Percentiles rank a stretch among this genome's conserved stretches.
These are phyloP conservation scores for Sphagnum tenellum DNA, from an alignment of 225 moss, liverwort and hornwort species.

Conservation along the genomic window DNA sequence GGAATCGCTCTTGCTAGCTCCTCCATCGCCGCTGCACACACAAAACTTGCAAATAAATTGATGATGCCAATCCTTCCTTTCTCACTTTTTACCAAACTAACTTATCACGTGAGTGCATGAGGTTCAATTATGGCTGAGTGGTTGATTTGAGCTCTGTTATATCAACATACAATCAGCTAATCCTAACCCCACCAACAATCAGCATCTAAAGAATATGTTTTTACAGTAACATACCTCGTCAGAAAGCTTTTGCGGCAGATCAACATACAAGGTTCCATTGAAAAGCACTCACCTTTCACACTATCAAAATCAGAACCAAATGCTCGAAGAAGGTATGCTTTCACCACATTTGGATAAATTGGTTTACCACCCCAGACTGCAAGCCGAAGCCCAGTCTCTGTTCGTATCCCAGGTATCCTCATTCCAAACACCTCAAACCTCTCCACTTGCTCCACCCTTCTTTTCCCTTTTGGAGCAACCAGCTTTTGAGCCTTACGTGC, in stretches of 20 bases:
- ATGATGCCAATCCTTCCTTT: too few relatives aligned
- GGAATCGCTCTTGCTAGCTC: conserved; percentile 27
- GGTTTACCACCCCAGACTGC: conserved; percentile 39
- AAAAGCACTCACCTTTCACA: conserved; percentile 26
- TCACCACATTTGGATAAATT: conserved; percentile 31
- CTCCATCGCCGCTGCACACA: conserved; percentile 41
- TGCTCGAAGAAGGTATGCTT: conserved; percentile 43
- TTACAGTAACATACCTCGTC: not conserved
- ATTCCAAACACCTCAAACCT: conserved; percentile 54
- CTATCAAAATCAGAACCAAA: conserved; percentile 43
- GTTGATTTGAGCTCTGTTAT: too few relatives aligned
- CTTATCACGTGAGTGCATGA: too few relatives aligned
- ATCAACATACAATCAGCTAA: not conserved
- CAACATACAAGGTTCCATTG: too few relatives aligned
- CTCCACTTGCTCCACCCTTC: conserved; percentile 21
- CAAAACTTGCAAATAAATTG: too few relatives aligned
- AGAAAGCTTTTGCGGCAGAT: too few relatives aligned
- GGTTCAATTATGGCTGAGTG: too few relatives aligned
- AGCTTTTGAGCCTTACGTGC: conserved; percentile 6
- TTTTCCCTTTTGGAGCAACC: conserved; percentile 6
- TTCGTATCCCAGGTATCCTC: conserved; percentile 38
- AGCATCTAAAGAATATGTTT: not conserved
- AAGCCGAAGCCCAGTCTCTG: conserved; percentile 32
- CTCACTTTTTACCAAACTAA: too few relatives aligned
- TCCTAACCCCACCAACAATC: not conserved